Evolutionary conservation across 352 stramenopile species (phyloP).

Genomic region (Pythium rhizo-oryzae): DNA sequence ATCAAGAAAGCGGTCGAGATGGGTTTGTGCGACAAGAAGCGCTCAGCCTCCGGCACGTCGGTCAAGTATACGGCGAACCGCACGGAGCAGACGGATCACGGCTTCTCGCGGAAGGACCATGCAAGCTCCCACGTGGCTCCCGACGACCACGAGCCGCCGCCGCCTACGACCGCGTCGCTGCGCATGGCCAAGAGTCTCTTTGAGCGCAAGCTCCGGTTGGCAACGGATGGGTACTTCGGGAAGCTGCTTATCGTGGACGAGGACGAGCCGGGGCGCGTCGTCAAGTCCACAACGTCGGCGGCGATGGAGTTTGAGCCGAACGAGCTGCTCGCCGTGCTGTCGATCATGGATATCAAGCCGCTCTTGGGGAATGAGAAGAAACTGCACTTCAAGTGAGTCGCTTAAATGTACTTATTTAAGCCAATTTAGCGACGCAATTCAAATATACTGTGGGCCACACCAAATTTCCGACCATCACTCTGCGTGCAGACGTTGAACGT

Average conservation of each 20-base stretch:
- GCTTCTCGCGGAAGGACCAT: not conserved
- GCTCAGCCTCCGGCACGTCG: not conserved
- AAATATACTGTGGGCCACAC: not conserved
- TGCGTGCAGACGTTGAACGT: conserved; percentile 18
- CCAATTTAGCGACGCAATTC: no score
- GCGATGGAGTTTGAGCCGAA: conserved; percentile 31
- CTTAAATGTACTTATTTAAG: not conserved
- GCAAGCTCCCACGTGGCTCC: not conserved
- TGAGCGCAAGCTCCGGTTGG: conserved; percentile 11
- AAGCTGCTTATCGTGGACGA: conserved; percentile 11
- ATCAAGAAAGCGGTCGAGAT: conserved; percentile 10
- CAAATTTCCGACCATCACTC: not conserved
- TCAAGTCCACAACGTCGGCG: conserved; percentile 6
- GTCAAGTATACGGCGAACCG: not conserved
- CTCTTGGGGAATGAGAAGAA: conserved; percentile 32
- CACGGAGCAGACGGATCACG: not conserved
- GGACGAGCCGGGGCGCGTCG: conserved; percentile 7
- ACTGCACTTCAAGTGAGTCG: conserved; percentile 1
- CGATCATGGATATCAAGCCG: conserved; percentile 40
- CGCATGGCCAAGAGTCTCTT: conserved; percentile 11
- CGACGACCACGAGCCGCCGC: not conserved
- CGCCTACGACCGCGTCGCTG: not conserved
- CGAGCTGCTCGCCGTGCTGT: conserved; percentile 34
- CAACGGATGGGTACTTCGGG: conserved; percentile 2
- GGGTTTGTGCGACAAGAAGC: not conserved